These are phyloP conservation scores for Powellomyces hirtus DNA, from an alignment of 192 early-diverging fungal species.

Conservation along the genomic window DNA sequence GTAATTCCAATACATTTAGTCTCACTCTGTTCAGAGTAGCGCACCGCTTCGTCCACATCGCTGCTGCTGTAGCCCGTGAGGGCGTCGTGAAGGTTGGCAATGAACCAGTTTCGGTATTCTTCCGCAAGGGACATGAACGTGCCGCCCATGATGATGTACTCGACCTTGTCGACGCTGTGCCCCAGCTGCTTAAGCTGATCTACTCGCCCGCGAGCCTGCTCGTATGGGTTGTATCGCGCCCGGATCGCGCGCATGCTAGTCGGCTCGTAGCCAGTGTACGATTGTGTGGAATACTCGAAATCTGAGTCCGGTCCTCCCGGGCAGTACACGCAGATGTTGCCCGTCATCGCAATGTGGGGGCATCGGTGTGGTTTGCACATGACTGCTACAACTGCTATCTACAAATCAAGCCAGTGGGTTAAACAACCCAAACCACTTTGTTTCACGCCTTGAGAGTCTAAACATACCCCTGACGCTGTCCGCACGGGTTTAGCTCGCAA, in stretches of 20 bases:
- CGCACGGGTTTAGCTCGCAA: constrained; percentile 95
- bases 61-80: constrained; percentile 86
- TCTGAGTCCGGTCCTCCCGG: constrained; percentile 99
- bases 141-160: constrained; percentile 99
- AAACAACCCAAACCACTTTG: not conserved
- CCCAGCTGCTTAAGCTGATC: constrained; percentile 93
- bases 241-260: constrained; percentile 98
- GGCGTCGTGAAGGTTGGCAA: constrained; percentile 93
- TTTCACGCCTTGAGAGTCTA: not conserved
- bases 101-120: constrained; percentile 98
- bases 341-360: constrained; percentile 99
- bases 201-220: constrained; percentile 90
- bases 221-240: constrained; percentile 95
- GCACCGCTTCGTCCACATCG: constrained; percentile 96
- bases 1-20: constrained; percentile 99
- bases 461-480: constrained; percentile 83
- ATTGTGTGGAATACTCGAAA: constrained; percentile 99
- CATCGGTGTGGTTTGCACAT: constrained; percentile 98
- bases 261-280: constrained; percentile 99
- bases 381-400: constrained; percentile 93
- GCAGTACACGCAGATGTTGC: constrained; percentile 93
- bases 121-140: constrained; percentile 97
- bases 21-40: constrained; percentile 93
- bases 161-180: constrained; percentile 95
- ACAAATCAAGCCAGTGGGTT: not conserved